Evolutionary conservation across 371 early-diverging fungal genomes (phyloP).

Genomic region (Zopfochytrium polystomum): DNA sequence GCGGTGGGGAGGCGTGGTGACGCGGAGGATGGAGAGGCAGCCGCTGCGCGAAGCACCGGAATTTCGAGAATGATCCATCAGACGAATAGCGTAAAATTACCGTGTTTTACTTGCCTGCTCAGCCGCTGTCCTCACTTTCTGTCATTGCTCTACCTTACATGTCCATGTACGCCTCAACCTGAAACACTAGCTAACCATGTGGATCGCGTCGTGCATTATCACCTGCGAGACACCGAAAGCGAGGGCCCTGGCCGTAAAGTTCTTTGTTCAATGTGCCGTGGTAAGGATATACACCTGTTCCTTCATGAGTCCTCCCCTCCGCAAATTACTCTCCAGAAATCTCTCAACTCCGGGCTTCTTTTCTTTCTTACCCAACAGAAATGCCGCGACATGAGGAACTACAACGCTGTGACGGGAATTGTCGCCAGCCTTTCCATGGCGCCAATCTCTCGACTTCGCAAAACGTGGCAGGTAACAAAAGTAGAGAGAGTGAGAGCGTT

Average conservation of each 20-base stretch:
- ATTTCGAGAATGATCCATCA: conserved; percentile 49
- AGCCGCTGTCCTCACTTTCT: background rate
- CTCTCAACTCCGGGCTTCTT: too few relatives aligned
- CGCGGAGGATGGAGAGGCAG: too few relatives aligned
- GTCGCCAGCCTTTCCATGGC: conserved; percentile 52
- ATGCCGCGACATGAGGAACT: conserved; percentile 51
- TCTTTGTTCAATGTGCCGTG: conserved; percentile 46
- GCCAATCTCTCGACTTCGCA: conserved; percentile 46
- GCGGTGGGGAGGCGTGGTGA: too few relatives aligned
- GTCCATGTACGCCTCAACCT: too few relatives aligned
- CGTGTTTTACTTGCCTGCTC: too few relatives aligned
- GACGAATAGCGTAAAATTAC: conserved; percentile 41
- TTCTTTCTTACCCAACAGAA: conserved; percentile 27
- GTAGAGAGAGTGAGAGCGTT: too few relatives aligned
- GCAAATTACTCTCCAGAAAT: too few relatives aligned
- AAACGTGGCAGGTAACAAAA: too few relatives aligned
- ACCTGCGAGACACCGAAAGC: conserved; percentile 33
- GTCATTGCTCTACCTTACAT: too few relatives aligned
- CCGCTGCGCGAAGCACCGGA: conserved; percentile 13
- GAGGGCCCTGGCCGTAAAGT: conserved; percentile 38
- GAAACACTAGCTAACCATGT: conserved; percentile 44
- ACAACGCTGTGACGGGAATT: conserved; percentile 53
- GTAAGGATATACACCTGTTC: conserved; percentile 25
- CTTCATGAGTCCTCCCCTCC: too few relatives aligned
- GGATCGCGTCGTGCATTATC: conserved; percentile 46